phyloP scores from a whole-genome alignment of 306 rosid genomes.

The Ormosia semicastrata region DNA sequence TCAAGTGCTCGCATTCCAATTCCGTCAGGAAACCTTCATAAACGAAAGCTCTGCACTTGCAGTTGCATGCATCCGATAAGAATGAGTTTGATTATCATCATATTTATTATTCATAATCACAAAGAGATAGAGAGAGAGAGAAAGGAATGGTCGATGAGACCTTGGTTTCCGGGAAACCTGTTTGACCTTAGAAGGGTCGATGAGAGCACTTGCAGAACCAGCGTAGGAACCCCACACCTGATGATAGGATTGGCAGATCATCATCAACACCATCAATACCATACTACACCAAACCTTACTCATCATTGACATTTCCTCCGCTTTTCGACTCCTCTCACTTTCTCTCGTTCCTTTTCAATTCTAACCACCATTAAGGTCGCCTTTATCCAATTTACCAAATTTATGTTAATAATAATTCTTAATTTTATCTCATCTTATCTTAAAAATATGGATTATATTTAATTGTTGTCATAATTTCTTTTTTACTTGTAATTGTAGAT shows the following conservation, averaged over 20 bases:
- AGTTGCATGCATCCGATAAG: too few species aligned
- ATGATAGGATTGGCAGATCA: slow-evolving; percentile 10
- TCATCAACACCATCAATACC: slow-evolving; percentile 29
- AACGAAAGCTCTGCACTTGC: slow-evolving; percentile 73
- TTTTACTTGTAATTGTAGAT: too few species aligned
- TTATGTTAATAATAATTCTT: too few species aligned
- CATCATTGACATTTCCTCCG: slow-evolving; percentile 3
- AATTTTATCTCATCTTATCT: too few species aligned
- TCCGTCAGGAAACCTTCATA: slow-evolving; percentile 79
- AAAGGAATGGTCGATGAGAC: slow-evolving; percentile 25
- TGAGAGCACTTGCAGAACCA: slow-evolving; percentile 67
- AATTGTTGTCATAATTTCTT: too few species aligned
- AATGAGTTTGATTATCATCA: not conserved
- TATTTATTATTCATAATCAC: not conserved
- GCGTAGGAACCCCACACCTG: slow-evolving; percentile 54
- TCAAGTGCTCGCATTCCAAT: slow-evolving; percentile 88
- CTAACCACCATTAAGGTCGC: not conserved
- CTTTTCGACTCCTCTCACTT: not conserved
- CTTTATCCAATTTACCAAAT: too few species aligned
- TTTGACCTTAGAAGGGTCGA: slow-evolving; percentile 78
- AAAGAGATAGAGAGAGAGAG: not conserved
- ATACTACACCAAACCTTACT: slow-evolving; percentile 30
- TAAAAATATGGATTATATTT: too few species aligned
- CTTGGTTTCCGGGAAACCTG: slow-evolving; percentile 92
- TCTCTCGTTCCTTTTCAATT: not conserved